Evolutionary conservation across 2,329 filamentous ascomycete genomes (phyloP).

Genomic region (Colletotrichum sansevieriae): DNA sequence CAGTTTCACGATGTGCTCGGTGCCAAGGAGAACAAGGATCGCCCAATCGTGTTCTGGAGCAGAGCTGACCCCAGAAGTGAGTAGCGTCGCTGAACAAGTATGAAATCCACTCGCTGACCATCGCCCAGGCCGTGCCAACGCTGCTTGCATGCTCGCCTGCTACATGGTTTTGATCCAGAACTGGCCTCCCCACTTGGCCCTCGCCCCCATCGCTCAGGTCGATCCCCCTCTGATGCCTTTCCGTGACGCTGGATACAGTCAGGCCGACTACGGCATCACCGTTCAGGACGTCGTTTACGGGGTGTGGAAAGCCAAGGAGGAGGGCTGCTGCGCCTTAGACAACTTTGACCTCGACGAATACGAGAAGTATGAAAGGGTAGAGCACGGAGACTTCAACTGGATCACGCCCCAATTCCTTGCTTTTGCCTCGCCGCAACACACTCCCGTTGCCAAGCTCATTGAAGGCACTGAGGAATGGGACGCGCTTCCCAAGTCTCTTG

Average conservation of each 20-base stretch:
- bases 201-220: conserved; percentile 95
- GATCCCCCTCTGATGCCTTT: conserved; percentile 99
- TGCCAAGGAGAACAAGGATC: conserved; percentile 88
- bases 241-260: conserved; percentile 97
- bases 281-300: conserved; percentile 98
- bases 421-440: conserved; percentile 93
- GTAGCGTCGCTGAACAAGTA: conserved; percentile 49
- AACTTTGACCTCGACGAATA: conserved; percentile 98
- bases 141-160: conserved; percentile 93
- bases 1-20: conserved; percentile 96
- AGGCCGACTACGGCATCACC: conserved; percentile 95
- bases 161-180: conserved; percentile 99
- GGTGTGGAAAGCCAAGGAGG: conserved; percentile 98
- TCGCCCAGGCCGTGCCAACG: conserved; percentile 84
- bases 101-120: conserved; percentile 45
- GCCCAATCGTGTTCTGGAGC: conserved; percentile 96
- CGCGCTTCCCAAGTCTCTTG: conserved; percentile 80
- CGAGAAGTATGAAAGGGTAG: conserved; percentile 93
- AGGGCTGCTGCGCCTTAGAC: conserved; percentile 89
- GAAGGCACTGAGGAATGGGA: conserved; percentile 80
- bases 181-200: conserved; percentile 95
- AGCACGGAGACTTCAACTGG: conserved; percentile 99
- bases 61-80: conserved; percentile 89
- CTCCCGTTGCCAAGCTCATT: conserved; percentile 79
- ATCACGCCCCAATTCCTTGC: conserved; percentile 94